A percentile compares a stretch with the other conserved stretches of the same genome.
Evolutionary conservation across 805 yeast genomes (phyloP).

Genomic region (Lipomyces starkeyi): DNA sequence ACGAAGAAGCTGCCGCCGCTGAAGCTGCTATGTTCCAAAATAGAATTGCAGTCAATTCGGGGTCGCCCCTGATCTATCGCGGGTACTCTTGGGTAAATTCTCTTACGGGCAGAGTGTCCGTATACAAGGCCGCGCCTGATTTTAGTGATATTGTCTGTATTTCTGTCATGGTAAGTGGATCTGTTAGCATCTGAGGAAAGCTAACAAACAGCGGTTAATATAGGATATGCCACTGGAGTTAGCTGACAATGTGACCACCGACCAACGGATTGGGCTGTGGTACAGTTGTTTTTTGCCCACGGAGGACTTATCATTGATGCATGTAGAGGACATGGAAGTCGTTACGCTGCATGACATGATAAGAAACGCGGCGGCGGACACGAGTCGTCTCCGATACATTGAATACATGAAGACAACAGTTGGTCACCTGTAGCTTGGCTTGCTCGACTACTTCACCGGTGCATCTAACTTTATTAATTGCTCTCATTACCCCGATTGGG

Average conservation of each 20-base stretch:
- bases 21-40: neutral
- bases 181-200: neutral
- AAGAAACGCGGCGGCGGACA: neutral
- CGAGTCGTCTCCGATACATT: neutral
- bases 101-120: conserved; percentile 1
- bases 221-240: neutral
- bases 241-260: neutral
- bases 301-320: conserved; percentile 1
- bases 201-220: neutral
- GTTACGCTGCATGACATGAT: neutral
- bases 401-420: neutral
- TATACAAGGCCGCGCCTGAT: neutral
- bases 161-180: neutral
- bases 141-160: conserved; percentile 2
- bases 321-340: conserved; percentile 5
- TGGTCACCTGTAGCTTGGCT: neutral
- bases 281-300: neutral
- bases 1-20: neutral
- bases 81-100: neutral
- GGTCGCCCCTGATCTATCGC: neutral
- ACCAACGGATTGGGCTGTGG: conserved; percentile 1
- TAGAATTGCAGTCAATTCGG: neutral
- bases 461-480: no score
- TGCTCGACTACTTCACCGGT: no score
- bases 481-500: no score